A percentile compares a stretch with the other conserved stretches of the same genome.
phyloP scores from a whole-genome alignment of 2,329 filamentous ascomycete species.

The Trichoderma aggressivum region DNA sequence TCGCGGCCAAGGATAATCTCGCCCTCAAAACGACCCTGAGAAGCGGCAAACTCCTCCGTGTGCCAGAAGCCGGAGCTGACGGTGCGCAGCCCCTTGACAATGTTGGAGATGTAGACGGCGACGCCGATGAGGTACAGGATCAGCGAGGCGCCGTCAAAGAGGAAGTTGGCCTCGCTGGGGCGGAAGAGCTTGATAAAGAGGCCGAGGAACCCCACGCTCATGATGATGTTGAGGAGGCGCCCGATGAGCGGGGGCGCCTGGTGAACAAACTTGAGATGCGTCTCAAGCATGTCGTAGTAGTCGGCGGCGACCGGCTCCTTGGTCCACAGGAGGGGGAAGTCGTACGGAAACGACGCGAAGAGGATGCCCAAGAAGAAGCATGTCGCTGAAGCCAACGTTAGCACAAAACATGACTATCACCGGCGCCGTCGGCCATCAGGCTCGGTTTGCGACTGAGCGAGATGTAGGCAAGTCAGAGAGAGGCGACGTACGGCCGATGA shows the following conservation, averaged over 20 bases:
- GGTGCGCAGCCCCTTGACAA: conserved; percentile 87
- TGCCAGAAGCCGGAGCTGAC: conserved; percentile 68
- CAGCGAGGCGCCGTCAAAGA: conserved; percentile 83
- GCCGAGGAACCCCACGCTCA: conserved; percentile 80
- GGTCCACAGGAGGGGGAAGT: conserved; percentile 84
- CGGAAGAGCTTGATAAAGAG: conserved; percentile 95
- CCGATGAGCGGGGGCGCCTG: conserved; percentile 86
- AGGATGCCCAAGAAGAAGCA: conserved; percentile 98
- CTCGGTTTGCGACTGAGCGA: neutral
- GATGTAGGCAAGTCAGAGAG: neutral
- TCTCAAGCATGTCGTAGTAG: conserved; percentile 83
- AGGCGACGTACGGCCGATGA: conserved; percentile 77
- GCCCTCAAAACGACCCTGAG: conserved; percentile 45
- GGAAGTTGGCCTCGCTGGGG: conserved; percentile 88
- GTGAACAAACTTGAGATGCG: conserved; percentile 87
- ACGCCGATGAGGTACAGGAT: conserved; percentile 82
- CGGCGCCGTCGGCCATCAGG: neutral
- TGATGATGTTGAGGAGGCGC: conserved; percentile 90
- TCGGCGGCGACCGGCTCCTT: conserved; percentile 58
- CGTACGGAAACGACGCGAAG: conserved; percentile 95
- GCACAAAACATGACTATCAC: neutral
- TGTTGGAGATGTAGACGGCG: conserved; percentile 92
- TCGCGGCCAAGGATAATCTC: conserved; percentile 75
- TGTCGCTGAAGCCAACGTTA: conserved; percentile 54
- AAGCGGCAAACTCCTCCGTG: conserved; percentile 39